Evolutionary conservation across 2,329 filamentous ascomycete genomes (phyloP), one percentile per base, ranked within the genome.

Genomic region (Aspergillus ochraceus): DNA sequence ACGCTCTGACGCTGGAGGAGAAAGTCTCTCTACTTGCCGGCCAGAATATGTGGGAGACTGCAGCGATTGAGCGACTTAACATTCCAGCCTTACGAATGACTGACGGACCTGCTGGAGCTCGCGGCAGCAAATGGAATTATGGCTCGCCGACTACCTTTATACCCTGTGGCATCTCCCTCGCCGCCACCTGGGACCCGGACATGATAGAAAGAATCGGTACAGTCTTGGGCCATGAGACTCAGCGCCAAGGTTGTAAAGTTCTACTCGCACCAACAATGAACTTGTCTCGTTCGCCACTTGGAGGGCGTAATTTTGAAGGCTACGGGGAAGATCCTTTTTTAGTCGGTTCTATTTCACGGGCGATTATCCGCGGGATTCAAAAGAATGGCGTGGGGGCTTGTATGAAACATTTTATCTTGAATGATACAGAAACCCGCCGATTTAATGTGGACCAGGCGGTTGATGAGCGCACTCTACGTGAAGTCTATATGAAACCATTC

Each of bases 261-360:
- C 80, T 93, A 6, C 82, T 94, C 8, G 90, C 88, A 0, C 90
- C 90, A 1, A 93, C 90, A 0, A 87, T 92, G 24, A 92, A 90
- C 76, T 88, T 93, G 81, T 91, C 94, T 68, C 85, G 91, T 17
- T 89, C 90, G 53, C 91, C 91, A 0, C 81, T 95, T 0, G 91
- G 91, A 19, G 91, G 91, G 17, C 84, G 91, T 59, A 92, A 92
- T 64, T 95, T 94, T 66, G 91, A 95, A 74, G 92, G 90, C 0
- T 94, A 92, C 73, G 92, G 90, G 0, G 91, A 95, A 72, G 91
- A 95, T 66, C 90, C 91, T 0, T 83, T 88, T 8, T 81, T 95
- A 11, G 90, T 90, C 0, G 90, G 90, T 39, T 89, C 88, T 63
- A 78, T 92, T 60, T 88, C 89, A 14, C 85, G 88, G 84, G 88